Percentiles rank a stretch among this genome's conserved stretches.
Evolutionary conservation across 2,329 filamentous ascomycete genomes (phyloP).

Genomic region (Fusarium ramigenum): DNA sequence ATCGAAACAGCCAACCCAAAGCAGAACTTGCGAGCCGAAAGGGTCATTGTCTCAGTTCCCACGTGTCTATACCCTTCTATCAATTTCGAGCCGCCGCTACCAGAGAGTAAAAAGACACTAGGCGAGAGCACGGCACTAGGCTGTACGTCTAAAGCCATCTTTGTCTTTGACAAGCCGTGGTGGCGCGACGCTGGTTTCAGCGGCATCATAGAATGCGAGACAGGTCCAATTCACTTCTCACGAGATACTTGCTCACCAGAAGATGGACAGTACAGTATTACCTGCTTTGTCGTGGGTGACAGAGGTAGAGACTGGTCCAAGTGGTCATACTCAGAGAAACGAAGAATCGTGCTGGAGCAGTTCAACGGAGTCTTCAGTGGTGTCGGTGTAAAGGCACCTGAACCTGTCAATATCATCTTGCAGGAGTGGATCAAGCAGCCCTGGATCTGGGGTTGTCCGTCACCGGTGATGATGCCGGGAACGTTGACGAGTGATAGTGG

Average conservation of each 20-base stretch:
- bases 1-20: constrained; percentile 24
- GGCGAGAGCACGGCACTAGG: constrained; percentile 46
- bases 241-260: constrained; percentile 40
- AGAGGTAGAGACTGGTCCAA: constrained; percentile 35
- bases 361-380: constrained; percentile 19
- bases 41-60: constrained; percentile 42
- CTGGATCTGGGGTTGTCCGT: constrained; percentile 24
- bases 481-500: constrained; percentile 12
- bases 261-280: constrained; percentile 42
- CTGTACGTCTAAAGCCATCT: constrained; percentile 49
- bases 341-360: background rate
- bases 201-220: constrained; percentile 52
- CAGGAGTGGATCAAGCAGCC: constrained; percentile 34
- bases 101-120: constrained; percentile 40
- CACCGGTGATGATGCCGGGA: constrained; percentile 33
- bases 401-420: constrained; percentile 27
- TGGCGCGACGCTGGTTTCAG: constrained; percentile 55
- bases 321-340: constrained; percentile 4
- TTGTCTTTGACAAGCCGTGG: constrained; percentile 56
- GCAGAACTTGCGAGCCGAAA: constrained; percentile 29
- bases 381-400: constrained; percentile 9
- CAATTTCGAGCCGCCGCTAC: constrained; percentile 43
- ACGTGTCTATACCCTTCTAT: constrained; percentile 37
- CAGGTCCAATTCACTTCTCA: constrained; percentile 42
- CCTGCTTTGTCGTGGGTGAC: constrained; percentile 47